Evolutionary conservation across 2,329 filamentous ascomycete species (phyloP).

Genomic region (Nemania sp.): DNA sequence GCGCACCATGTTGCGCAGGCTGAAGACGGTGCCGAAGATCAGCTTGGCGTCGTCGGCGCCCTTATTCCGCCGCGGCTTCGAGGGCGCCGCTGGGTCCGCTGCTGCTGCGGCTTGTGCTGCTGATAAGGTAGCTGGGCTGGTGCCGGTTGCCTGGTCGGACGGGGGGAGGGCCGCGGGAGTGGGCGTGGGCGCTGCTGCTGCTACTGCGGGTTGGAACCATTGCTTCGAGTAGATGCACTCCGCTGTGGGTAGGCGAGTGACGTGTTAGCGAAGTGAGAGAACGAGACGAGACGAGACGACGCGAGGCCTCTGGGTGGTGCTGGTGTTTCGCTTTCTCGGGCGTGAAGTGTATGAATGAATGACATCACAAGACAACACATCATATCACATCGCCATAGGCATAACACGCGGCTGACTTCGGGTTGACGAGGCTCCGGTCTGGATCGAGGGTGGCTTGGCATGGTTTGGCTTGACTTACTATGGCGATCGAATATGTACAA

Average conservation of each 20-base stretch:
- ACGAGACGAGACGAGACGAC: too few relatives aligned
- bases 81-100: background rate
- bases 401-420: slow-evolving; percentile 30
- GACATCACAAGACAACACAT: background rate
- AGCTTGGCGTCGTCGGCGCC: slow-evolving; percentile 90
- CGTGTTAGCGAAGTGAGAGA: slow-evolving; percentile 40
- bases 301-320: slow-evolving; percentile 9
- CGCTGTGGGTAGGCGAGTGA: slow-evolving; percentile 65
- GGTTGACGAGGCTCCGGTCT: slow-evolving; percentile 20
- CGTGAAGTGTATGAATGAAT: slow-evolving; percentile 21
- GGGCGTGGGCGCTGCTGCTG: slow-evolving; percentile 63
- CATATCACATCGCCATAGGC: slow-evolving; percentile 31
- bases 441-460: slow-evolving; percentile 7
- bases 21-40: slow-evolving; percentile 97
- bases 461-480: slow-evolving; percentile 68
- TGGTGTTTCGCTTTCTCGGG: slow-evolving; percentile 21
- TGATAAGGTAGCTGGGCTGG: slow-evolving; percentile 18
- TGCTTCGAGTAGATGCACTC: slow-evolving; percentile 96
- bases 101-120: slow-evolving; percentile 16
- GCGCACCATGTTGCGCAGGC: slow-evolving; percentile 93
- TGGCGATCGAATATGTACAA: slow-evolving; percentile 99
- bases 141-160: slow-evolving; percentile 29
- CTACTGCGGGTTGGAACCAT: slow-evolving; percentile 70
- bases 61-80: slow-evolving; percentile 40
- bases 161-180: slow-evolving; percentile 44